Evolutionary conservation across 192 early-diverging fungal genomes (phyloP).

Genomic region (Backusella westeae): DNA sequence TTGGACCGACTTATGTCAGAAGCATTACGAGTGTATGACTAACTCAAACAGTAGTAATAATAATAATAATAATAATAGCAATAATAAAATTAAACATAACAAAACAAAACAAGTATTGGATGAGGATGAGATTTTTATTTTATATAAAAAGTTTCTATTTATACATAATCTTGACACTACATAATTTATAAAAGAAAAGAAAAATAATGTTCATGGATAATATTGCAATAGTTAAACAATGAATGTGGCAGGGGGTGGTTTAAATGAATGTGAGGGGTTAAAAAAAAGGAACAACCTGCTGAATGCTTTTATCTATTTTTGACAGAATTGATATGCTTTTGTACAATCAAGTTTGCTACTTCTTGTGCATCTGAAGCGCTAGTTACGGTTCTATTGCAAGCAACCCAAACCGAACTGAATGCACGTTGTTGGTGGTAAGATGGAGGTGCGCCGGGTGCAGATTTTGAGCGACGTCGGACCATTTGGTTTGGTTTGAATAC

Average conservation of each 20-base stretch:
- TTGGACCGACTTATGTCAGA: slow-evolving; percentile 39
- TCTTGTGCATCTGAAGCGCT: slow-evolving; percentile 4
- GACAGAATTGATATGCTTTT: slow-evolving; percentile 15
- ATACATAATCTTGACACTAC: neutral
- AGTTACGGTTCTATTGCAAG: neutral
- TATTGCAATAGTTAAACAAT: slow-evolving; percentile 10
- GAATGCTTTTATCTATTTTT: slow-evolving; percentile 12
- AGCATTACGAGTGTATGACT: slow-evolving; percentile 24
- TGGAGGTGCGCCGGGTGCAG: slow-evolving; percentile 16
- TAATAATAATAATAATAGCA: neutral
- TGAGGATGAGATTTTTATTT: slow-evolving; percentile 9
- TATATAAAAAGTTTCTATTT: slow-evolving; percentile 6
- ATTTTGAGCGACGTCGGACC: slow-evolving; percentile 14
- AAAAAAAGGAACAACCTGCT: neutral
- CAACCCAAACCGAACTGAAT: slow-evolving; percentile 8
- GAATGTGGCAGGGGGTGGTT: neutral
- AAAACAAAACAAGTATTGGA: neutral
- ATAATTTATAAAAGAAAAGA: slow-evolving; percentile 5
- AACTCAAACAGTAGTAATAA: neutral
- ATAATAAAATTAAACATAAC: neutral
- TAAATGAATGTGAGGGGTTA: neutral
- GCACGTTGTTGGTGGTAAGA: slow-evolving; percentile 15
- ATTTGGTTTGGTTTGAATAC: neutral
- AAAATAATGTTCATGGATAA: slow-evolving; percentile 1
- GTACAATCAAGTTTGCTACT: slow-evolving; percentile 17